Evolutionary conservation across 129 eudicot species (phyloP), one percentile per base, ranked within the genome.

Genomic region (Escallonia herrerae): DNA sequence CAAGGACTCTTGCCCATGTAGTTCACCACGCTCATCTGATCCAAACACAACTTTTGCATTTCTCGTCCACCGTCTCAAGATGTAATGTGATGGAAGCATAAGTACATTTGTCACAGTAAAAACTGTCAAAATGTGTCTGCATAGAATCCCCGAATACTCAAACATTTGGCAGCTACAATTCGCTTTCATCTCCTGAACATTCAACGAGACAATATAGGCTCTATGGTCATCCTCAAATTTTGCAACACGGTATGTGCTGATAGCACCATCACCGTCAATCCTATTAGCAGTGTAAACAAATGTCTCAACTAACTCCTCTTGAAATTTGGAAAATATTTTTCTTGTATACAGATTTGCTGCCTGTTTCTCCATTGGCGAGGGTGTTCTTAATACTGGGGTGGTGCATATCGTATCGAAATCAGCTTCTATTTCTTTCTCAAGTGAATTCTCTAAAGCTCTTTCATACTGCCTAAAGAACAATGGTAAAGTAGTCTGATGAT

Each of bases 301-400:
- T 7, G 97, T 90, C 69, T 90, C 97, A 43, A 90, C 97, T 65
- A 90, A 72, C 71, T 90, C 97, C 63, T 87, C 95, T 77, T 90
- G 95, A 74, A 90, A 90, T 60, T 84, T 86, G 2, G 82, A 62
- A 69, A 90, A 90, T 58, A 87, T 76, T 57, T 80, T 86, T 77
- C 74, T 82, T 43, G 95, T 86, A 58, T 86, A 90, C 11, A 86
- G 62, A 79, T 61, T 78, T 68, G 97, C 97, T 58, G 93, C 91
- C 66, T 90, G 97, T 74, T 90, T 90, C 73, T 90, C 97, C 97
- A 90, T 90, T 6, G 97, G 97, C 38, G 97, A 90, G 13, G 95
- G 97, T 43, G 97, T 90, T 80, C 80, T 82, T 78, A 90, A 79
- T 40, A 76, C 76, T 7, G 97, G 95, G 5, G 85, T 77, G 59